phyloP scores from a whole-genome alignment of 805 yeast genomes.

The Myxozyma lipomycoides region DNA sequence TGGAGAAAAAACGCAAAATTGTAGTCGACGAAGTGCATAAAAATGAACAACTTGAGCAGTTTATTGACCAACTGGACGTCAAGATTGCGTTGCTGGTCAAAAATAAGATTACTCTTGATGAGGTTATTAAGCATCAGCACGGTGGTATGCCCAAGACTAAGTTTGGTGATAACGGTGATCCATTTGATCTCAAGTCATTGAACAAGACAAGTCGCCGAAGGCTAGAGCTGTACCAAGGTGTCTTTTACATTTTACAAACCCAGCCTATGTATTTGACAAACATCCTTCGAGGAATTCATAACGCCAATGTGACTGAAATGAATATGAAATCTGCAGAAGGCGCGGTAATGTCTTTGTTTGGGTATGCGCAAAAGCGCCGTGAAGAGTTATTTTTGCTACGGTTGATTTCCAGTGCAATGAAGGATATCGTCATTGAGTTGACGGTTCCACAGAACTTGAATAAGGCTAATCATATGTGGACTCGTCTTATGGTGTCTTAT shows the following conservation, averaged over 20 bases:
- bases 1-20: slow-evolving; percentile 62
- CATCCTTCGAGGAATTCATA: slow-evolving; percentile 41
- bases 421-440: slow-evolving; percentile 29
- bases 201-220: slow-evolving; percentile 44
- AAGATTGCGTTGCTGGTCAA: slow-evolving; percentile 74
- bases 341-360: slow-evolving; percentile 37
- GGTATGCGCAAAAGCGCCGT: slow-evolving; percentile 46
- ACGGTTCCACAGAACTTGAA: slow-evolving; percentile 30
- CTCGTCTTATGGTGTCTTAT: slow-evolving; percentile 42
- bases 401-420: slow-evolving; percentile 43
- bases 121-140: slow-evolving; percentile 48
- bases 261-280: slow-evolving; percentile 68
- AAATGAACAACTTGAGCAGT: slow-evolving; percentile 68
- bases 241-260: slow-evolving; percentile 80
- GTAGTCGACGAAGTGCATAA: slow-evolving; percentile 65
- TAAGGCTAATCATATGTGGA: slow-evolving; percentile 41
- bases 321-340: slow-evolving; percentile 36
- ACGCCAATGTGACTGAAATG: slow-evolving; percentile 31
- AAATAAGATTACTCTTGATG: slow-evolving; percentile 75
- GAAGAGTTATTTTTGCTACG: slow-evolving; percentile 68
- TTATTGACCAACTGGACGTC: slow-evolving; percentile 70
- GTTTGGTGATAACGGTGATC: slow-evolving; percentile 30
- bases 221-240: slow-evolving; percentile 65
- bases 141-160: slow-evolving; percentile 31
- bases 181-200: slow-evolving; percentile 39